Conservation (phyloP, 2,329 filamentous ascomycete genomes). For the Chrysoporthe austroafricana region DNA sequence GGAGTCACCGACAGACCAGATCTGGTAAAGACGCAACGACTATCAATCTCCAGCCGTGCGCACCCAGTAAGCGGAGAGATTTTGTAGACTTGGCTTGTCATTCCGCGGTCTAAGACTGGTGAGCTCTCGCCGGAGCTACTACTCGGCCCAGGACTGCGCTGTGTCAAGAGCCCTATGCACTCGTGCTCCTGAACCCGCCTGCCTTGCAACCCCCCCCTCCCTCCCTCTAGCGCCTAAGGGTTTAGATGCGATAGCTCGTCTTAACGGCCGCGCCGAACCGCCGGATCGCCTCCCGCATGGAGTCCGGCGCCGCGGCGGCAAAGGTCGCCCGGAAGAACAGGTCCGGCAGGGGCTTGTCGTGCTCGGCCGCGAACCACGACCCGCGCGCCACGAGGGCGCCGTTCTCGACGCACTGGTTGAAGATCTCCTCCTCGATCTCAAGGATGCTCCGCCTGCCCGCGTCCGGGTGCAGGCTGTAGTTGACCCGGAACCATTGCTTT, state of each 20-base stretch:
- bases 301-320: conserved; percentile 74
- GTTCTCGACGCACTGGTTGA: conserved; percentile 73
- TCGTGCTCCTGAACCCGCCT: neutral
- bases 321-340: conserved; percentile 92
- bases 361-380: conserved; percentile 88
- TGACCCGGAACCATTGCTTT: conserved; percentile 74
- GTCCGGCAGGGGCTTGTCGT: conserved; percentile 59
- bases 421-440: conserved; percentile 85
- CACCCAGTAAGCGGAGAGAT: too few relatives aligned
- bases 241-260: conserved; percentile 50
- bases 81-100: too few relatives aligned
- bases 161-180: too few relatives aligned
- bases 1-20: neutral
- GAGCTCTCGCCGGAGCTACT: too few relatives aligned
- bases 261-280: conserved; percentile 77
- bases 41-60: too few relatives aligned
- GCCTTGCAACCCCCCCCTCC: too few relatives aligned
- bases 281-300: conserved; percentile 72
- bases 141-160: too few relatives aligned
- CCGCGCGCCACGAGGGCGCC: conserved; percentile 83
- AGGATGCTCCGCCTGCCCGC: conserved; percentile 56
- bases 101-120: too few relatives aligned
- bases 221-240: neutral
- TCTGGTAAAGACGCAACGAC: too few relatives aligned
- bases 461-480: conserved; percentile 68